Evolutionary conservation across 2,329 filamentous ascomycete genomes (phyloP).

Genomic region (Hirsutella minnesotensis): DNA sequence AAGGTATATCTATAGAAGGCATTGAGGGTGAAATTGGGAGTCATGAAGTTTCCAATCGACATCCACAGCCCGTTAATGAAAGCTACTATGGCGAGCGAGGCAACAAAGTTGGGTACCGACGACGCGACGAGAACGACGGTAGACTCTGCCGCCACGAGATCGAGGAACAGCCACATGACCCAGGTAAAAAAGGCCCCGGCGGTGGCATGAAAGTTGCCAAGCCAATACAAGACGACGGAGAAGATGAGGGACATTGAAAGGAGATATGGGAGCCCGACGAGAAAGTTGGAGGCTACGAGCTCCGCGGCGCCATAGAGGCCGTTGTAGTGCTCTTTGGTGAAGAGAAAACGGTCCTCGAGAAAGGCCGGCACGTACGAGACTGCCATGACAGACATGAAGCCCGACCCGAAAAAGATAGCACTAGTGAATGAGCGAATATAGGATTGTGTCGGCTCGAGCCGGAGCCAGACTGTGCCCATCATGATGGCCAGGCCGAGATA

Average conservation of each 20-base stretch:
- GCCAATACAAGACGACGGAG: conserved; percentile 67
- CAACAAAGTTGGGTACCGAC: conserved; percentile 68
- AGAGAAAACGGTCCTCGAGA: conserved; percentile 52
- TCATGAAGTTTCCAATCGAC: conserved; percentile 74
- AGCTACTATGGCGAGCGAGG: conserved; percentile 66
- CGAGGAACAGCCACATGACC: conserved; percentile 77
- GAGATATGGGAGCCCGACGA: conserved; percentile 71
- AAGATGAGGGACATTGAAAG: conserved; percentile 70
- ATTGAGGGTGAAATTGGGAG: conserved; percentile 60
- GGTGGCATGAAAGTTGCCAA: conserved; percentile 59
- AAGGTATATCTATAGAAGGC: conserved; percentile 80
- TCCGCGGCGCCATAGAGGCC: conserved; percentile 65
- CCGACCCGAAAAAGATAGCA: conserved; percentile 64
- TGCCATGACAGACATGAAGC: conserved; percentile 73
- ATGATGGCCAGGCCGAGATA: conserved; percentile 68
- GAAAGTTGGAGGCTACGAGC: conserved; percentile 68
- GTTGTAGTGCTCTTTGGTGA: conserved; percentile 58
- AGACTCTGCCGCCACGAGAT: conserved; percentile 70
- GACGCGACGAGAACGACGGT: conserved; percentile 67
- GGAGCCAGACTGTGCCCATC: conserved; percentile 82
- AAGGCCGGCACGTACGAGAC: conserved; percentile 78
- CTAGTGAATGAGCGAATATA: conserved; percentile 76
- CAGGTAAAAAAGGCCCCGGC: conserved; percentile 61
- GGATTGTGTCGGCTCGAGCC: conserved; percentile 53
- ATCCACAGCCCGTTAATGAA: conserved; percentile 89